These are phyloP conservation scores for Tillandsia leiboldiana DNA, from an alignment of 176 grass and related monocot species.

Conservation along the genomic window DNA sequence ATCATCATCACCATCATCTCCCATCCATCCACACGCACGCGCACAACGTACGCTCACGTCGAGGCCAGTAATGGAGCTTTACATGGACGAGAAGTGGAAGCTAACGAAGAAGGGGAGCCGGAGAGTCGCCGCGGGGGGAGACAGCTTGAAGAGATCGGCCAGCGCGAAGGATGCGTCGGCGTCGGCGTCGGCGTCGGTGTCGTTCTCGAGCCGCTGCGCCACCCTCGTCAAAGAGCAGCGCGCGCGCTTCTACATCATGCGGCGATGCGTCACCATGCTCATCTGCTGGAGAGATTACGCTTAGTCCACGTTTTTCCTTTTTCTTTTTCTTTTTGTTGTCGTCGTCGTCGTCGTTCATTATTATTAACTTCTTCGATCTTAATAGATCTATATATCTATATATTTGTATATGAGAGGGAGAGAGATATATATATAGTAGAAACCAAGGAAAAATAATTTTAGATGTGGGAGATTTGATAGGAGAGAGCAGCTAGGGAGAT, in stretches of 20 bases:
- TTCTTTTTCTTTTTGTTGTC: not conserved
- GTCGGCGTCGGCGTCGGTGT: not conserved
- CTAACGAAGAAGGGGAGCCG: conserved; percentile 75
- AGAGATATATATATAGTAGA: no score
- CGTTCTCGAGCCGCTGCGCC: conserved; percentile 74
- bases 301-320: not conserved
- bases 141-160: conserved; percentile 48
- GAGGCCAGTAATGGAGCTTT: conserved; percentile 35
- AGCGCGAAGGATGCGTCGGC: conserved; percentile 46
- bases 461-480: not conserved
- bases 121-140: conserved; percentile 13
- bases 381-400: no score
- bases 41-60: no score
- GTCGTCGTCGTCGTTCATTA: not conserved
- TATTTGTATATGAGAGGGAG: no score
- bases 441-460: not conserved
- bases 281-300: conserved; percentile 47
- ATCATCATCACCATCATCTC: conserved; percentile 11
- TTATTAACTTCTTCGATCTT: no score
- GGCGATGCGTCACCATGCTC: conserved; percentile 63
- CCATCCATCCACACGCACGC: not conserved
- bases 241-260: conserved; percentile 46
- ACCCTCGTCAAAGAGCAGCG: conserved; percentile 35
- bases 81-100: conserved; percentile 94
- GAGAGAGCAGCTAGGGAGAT: not conserved